Evolutionary conservation across 305 asterid species (phyloP).

Genomic region (Fraxinus dipetala): DNA sequence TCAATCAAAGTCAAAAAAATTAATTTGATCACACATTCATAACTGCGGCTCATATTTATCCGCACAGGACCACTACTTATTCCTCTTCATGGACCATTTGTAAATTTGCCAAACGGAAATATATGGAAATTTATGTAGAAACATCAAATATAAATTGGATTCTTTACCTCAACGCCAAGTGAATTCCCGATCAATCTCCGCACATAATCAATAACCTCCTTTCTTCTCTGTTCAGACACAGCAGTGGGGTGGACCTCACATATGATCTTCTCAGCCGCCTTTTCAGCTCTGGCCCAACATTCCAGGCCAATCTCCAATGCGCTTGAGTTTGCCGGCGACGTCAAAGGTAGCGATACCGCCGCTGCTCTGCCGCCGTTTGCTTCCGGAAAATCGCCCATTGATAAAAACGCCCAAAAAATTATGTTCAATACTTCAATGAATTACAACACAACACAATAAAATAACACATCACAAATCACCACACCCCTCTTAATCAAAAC

Average conservation of each 20-base stretch:
- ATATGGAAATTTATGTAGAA: background rate
- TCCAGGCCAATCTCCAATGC: constrained; percentile 34
- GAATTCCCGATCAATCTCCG: constrained; percentile 52
- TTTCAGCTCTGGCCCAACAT: constrained; percentile 63
- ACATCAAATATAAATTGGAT: background rate
- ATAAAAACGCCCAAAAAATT: background rate
- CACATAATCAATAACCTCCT: constrained; percentile 57
- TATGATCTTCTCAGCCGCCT: constrained; percentile 44
- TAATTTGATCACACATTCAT: background rate
- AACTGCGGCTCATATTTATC: background rate
- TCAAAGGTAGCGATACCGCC: constrained; percentile 28
- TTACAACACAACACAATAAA: background rate
- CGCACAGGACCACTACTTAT: background rate
- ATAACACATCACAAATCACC: background rate
- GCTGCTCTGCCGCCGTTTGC: constrained; percentile 29
- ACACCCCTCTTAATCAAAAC: background rate
- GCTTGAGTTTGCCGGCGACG: constrained; percentile 31
- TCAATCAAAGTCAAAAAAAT: background rate
- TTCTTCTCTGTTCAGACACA: constrained; percentile 59
- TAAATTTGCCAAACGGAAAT: background rate
- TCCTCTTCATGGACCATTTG: background rate
- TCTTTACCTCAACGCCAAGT: constrained; percentile 67
- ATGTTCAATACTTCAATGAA: background rate
- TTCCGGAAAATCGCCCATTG: constrained; percentile 41
- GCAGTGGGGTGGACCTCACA: constrained; percentile 60